A percentile compares a stretch with the other conserved stretches of the same genome.
Evolutionary conservation across 176 grass and related monocot species (phyloP).

Genomic region (Microstegium vimineum): DNA sequence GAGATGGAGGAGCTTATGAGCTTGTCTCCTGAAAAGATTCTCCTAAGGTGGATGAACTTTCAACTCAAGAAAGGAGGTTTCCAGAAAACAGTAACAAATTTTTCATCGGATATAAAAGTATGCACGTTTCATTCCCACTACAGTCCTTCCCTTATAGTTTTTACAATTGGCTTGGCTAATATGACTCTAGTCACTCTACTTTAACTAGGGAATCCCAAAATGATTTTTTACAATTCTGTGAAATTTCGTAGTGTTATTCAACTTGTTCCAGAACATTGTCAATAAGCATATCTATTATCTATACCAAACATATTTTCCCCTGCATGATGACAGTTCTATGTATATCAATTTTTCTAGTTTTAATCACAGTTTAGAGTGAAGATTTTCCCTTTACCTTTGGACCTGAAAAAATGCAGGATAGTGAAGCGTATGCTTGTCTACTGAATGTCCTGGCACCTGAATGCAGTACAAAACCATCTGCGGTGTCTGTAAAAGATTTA

Average conservation of each 20-base stretch:
- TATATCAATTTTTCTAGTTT: not conserved
- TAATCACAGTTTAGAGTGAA: not conserved
- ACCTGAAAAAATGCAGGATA: constrained; percentile 66
- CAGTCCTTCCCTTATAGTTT: not conserved
- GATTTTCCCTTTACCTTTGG: constrained; percentile 1
- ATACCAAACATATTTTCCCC: constrained; percentile 3
- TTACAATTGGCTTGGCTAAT: not conserved
- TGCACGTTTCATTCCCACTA: constrained; percentile 14
- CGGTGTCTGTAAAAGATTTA: constrained; percentile 75
- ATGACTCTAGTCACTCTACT: not conserved
- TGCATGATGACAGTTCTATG: constrained; percentile 1
- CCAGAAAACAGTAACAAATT: constrained; percentile 63
- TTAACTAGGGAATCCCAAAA: constrained; percentile 1
- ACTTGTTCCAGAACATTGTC: not conserved
- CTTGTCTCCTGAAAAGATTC: constrained; percentile 93
- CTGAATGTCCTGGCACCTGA: constrained; percentile 91
- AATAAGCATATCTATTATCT: not conserved
- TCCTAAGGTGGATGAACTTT: constrained; percentile 97
- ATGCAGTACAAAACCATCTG: constrained; percentile 59
- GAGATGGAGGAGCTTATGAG: constrained; percentile 97
- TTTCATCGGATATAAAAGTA: constrained; percentile 98
- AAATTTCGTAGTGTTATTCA: constrained; percentile 2
- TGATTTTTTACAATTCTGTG: not conserved
- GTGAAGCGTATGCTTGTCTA: constrained; percentile 88
- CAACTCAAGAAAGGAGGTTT: constrained; percentile 92